Conservation (phyloP, 805 yeast species). For the Candida vartiovaarae region DNA sequence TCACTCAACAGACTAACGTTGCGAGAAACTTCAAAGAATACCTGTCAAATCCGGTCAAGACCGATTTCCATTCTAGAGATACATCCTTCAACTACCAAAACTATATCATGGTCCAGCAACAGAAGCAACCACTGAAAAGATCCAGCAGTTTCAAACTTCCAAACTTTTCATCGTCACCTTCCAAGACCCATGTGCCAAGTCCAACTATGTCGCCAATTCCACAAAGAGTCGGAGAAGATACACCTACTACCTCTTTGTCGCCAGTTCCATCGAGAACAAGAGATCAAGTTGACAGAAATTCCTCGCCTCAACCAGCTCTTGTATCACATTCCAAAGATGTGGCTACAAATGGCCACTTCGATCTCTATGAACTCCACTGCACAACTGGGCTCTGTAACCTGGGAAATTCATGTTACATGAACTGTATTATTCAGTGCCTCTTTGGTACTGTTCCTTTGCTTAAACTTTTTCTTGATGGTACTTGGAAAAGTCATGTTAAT, state of each 20-base stretch:
- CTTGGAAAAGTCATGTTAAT: constrained; percentile 64
- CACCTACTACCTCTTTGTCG: constrained; percentile 5
- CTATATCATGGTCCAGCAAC: constrained; percentile 9
- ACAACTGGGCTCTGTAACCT: constrained; percentile 71
- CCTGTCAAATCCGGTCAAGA: constrained; percentile 13
- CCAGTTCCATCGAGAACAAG: neutral
- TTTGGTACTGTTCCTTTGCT: constrained; percentile 64
- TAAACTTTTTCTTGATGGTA: constrained; percentile 51
- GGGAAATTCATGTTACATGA: constrained; percentile 93
- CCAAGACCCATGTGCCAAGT: no score
- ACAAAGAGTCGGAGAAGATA: neutral
- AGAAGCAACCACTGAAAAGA: constrained; percentile 4
- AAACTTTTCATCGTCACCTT: constrained; percentile 2
- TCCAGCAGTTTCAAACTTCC: constrained; percentile 6
- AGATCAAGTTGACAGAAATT: neutral
- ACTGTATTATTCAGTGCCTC: constrained; percentile 81
- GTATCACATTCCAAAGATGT: constrained; percentile 2
- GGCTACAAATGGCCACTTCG: neutral
- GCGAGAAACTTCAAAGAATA: constrained; percentile 13
- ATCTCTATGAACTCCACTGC: constrained; percentile 23
- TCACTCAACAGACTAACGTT: neutral
- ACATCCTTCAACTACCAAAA: neutral
- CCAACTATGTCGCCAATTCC: neutral
- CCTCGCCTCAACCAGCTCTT: constrained; percentile 7
- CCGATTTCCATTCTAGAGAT: constrained; percentile 9